Conservation (phyloP, 1,284 basidiomycete species). For the Tilletiaria anomala region DNA sequence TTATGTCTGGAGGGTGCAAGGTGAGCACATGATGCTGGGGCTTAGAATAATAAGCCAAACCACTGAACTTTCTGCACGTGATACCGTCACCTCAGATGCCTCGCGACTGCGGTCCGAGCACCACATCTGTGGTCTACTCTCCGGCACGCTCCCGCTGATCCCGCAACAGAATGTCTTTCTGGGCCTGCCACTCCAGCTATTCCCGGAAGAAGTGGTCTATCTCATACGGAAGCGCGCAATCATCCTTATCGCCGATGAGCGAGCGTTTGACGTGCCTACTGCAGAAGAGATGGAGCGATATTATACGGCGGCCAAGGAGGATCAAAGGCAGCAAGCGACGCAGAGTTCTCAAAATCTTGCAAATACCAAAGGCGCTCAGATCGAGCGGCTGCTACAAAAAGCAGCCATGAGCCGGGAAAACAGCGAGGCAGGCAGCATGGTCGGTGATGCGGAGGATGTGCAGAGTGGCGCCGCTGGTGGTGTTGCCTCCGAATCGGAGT, state of each 20-base stretch:
- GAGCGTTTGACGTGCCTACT: slow-evolving; percentile 52
- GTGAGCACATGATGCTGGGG: background rate
- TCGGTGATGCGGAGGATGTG: too few relatives aligned
- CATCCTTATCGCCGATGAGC: slow-evolving; percentile 59
- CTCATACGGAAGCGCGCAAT: slow-evolving; percentile 72
- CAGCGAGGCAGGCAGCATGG: too few relatives aligned
- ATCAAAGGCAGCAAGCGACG: background rate
- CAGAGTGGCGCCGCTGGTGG: too few relatives aligned
- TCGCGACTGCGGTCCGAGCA: slow-evolving; percentile 44
- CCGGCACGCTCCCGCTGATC: slow-evolving; percentile 81
- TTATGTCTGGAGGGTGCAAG: slow-evolving; percentile 1
- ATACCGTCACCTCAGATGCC: background rate
- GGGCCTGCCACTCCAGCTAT: slow-evolving; percentile 69
- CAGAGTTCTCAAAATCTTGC: background rate
- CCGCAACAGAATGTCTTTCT: slow-evolving; percentile 94
- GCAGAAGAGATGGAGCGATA: slow-evolving; percentile 1
- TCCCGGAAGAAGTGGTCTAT: slow-evolving; percentile 81
- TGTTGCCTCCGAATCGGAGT: too few relatives aligned
- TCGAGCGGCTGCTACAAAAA: background rate
- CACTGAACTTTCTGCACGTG: background rate
- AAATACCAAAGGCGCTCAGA: background rate
- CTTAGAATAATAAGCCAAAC: background rate
- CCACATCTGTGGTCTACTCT: slow-evolving; percentile 67
- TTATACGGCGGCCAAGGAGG: background rate
- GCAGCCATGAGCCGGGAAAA: too few relatives aligned